Conservation (phyloP, 306 rosid species). For the Crotalaria pallida region DNA sequence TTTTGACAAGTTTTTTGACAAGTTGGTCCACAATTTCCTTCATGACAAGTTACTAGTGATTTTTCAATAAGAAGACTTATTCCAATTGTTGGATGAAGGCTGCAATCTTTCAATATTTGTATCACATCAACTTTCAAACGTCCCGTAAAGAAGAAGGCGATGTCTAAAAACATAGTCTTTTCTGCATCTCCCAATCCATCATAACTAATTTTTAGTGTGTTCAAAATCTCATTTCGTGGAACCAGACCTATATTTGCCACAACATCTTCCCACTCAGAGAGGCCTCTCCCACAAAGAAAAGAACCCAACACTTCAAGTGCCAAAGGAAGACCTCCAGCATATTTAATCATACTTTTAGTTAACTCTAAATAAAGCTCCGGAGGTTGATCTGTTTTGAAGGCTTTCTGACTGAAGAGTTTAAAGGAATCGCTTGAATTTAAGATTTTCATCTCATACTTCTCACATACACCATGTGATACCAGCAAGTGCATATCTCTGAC, state of each 20-base stretch:
- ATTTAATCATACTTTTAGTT: background rate
- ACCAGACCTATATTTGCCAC: constrained; percentile 5
- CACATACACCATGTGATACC: background rate
- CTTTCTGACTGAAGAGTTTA: constrained; percentile 17
- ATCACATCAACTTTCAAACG: background rate
- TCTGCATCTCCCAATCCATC: constrained; percentile 12
- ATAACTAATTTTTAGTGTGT: constrained; percentile 15
- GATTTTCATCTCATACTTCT: background rate
- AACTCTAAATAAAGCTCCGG: constrained; percentile 1
- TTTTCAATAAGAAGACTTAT: constrained; percentile 16
- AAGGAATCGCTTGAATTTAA: background rate
- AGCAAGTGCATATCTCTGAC: constrained; percentile 25
- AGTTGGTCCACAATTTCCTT: too few relatives aligned
- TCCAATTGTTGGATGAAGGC: background rate
- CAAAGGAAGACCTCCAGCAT: constrained; percentile 34
- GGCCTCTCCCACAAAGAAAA: constrained; percentile 9
- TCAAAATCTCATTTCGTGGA: constrained; percentile 3
- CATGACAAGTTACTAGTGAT: constrained; percentile 13
- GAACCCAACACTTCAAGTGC: constrained; percentile 26
- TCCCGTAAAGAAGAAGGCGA: constrained; percentile 37
- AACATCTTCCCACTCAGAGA: constrained; percentile 23
- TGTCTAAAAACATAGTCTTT: too few relatives aligned
- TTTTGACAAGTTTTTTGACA: too few relatives aligned
- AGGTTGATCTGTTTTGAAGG: constrained; percentile 8
- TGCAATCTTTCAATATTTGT: constrained; percentile 18